These are phyloP conservation scores for Przewalskia tangutica DNA, from an alignment of 257 asterid genomes.

Conservation along the genomic window DNA sequence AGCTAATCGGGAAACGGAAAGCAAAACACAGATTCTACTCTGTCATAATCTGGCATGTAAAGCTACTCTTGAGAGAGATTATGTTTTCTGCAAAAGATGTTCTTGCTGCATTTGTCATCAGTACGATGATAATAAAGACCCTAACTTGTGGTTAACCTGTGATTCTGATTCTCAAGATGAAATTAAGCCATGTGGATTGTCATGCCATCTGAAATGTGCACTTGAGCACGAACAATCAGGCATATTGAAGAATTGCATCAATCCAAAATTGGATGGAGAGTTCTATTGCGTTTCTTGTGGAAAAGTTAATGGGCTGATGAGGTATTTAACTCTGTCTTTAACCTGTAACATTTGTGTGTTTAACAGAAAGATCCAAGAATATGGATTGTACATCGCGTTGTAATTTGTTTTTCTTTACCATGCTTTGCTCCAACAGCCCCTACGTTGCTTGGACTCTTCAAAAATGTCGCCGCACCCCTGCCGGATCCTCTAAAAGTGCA, in stretches of 20 bases:
- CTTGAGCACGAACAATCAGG: slow-evolving; percentile 51
- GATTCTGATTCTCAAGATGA: slow-evolving; percentile 48
- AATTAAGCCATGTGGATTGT: slow-evolving; percentile 57
- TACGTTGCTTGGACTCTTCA: too few species aligned
- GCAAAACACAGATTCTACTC: slow-evolving; percentile 17
- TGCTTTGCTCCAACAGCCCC: not conserved
- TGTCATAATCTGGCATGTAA: slow-evolving; percentile 71
- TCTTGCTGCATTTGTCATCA: slow-evolving; percentile 66
- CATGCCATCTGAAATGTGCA: slow-evolving; percentile 81
- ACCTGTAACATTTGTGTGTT: not conserved
- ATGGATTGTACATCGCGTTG: not conserved
- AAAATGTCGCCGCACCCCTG: too few species aligned
- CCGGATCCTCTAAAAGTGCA: too few species aligned
- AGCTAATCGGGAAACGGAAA: slow-evolving; percentile 16
- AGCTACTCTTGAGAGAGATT: slow-evolving; percentile 44
- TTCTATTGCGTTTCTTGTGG: slow-evolving; percentile 71
- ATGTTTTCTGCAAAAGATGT: slow-evolving; percentile 66
- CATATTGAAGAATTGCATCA: slow-evolving; percentile 33
- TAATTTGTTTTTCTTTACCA: not conserved
- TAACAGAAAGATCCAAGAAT: not conserved
- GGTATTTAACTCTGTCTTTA: slow-evolving; percentile 26
- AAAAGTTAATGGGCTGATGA: slow-evolving; percentile 59
- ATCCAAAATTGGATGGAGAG: slow-evolving; percentile 59
- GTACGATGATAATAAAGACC: slow-evolving; percentile 85
- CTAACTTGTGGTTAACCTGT: slow-evolving; percentile 71